Percentiles rank a stretch among this genome's conserved stretches.
Conservation (phyloP, 2,329 filamentous ascomycete species). For the Parafenestella ontariensis region DNA sequence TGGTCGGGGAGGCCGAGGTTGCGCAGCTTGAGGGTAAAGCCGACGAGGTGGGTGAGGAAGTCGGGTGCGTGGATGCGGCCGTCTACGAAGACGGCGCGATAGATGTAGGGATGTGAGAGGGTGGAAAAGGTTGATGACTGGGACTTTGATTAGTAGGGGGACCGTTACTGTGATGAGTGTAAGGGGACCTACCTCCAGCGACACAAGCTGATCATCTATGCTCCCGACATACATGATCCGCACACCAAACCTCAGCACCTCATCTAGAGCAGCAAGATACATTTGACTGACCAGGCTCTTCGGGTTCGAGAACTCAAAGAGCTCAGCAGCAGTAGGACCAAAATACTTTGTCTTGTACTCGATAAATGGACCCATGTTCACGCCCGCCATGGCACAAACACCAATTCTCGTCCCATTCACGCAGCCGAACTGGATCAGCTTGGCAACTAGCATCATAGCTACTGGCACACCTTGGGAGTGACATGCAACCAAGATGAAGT, state of each 20-base stretch:
- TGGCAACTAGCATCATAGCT: constrained; percentile 88
- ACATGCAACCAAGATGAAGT: constrained; percentile 90
- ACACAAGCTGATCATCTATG: constrained; percentile 96
- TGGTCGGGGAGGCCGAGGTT: constrained; percentile 94
- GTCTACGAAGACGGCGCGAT: constrained; percentile 94
- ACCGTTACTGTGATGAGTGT: background rate
- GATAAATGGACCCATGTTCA: constrained; percentile 90
- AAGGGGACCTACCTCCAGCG: constrained; percentile 71
- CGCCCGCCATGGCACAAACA: constrained; percentile 87
- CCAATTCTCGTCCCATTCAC: constrained; percentile 76
- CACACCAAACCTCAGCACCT: constrained; percentile 78
- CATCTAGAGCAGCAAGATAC: constrained; percentile 77
- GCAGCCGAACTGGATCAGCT: constrained; percentile 88
- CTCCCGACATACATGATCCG: constrained; percentile 89
- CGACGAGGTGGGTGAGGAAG: constrained; percentile 91
- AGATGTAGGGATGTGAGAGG: constrained; percentile 89
- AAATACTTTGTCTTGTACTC: constrained; percentile 91
- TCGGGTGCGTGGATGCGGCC: constrained; percentile 89
- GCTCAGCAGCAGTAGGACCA: constrained; percentile 87
- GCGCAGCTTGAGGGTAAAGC: constrained; percentile 90
- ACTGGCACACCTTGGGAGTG: constrained; percentile 97
- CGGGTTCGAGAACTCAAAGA: constrained; percentile 90
- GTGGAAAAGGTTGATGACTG: constrained; percentile 85
- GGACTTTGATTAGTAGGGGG: constrained; percentile 56
- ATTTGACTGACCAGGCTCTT: constrained; percentile 82